phyloP scores from a whole-genome alignment of 306 rosid species.

The Begonia peltatifolia region DNA sequence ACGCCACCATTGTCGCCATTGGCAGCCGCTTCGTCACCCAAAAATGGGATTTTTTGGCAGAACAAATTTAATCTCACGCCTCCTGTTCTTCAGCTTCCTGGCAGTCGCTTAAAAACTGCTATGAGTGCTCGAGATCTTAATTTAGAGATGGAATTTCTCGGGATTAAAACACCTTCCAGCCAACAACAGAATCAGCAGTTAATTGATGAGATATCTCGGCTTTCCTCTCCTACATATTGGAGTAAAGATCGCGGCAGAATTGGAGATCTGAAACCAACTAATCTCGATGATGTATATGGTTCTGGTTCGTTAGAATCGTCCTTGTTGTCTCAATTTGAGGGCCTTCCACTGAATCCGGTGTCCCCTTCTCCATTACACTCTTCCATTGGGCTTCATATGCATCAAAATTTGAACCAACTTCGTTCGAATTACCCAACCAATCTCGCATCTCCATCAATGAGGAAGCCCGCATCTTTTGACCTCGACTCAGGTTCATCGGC shows the following conservation, averaged over 20 bases:
- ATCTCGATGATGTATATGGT: constrained; percentile 75
- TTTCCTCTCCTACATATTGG: constrained; percentile 72
- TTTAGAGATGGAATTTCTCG: constrained; percentile 66
- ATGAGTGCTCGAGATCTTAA: constrained; percentile 78
- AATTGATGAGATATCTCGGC: constrained; percentile 79
- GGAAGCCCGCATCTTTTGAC: constrained; percentile 52
- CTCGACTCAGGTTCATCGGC: constrained; percentile 77
- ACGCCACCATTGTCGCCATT: constrained; percentile 93
- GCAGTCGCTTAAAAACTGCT: constrained; percentile 78
- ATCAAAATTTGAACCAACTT: constrained; percentile 86
- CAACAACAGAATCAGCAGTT: constrained; percentile 52
- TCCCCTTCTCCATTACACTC: constrained; percentile 54
- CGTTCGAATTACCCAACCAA: constrained; percentile 76
- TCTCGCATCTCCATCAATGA: constrained; percentile 63
- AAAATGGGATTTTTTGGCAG: constrained; percentile 80
- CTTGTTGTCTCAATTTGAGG: constrained; percentile 53
- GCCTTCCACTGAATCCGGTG: constrained; percentile 36
- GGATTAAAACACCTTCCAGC: constrained; percentile 36
- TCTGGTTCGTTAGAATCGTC: constrained; percentile 66
- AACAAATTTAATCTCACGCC: constrained; percentile 73
- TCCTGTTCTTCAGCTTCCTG: constrained; percentile 77
- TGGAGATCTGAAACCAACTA: constrained; percentile 65
- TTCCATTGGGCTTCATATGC: constrained; percentile 48
- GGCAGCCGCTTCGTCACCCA: constrained; percentile 72
- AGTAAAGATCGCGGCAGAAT: constrained; percentile 38